Percentiles rank a stretch among this genome's conserved stretches.
phyloP scores from a whole-genome alignment of 139 green algal genomes.

The Chlorella sp. region DNA sequence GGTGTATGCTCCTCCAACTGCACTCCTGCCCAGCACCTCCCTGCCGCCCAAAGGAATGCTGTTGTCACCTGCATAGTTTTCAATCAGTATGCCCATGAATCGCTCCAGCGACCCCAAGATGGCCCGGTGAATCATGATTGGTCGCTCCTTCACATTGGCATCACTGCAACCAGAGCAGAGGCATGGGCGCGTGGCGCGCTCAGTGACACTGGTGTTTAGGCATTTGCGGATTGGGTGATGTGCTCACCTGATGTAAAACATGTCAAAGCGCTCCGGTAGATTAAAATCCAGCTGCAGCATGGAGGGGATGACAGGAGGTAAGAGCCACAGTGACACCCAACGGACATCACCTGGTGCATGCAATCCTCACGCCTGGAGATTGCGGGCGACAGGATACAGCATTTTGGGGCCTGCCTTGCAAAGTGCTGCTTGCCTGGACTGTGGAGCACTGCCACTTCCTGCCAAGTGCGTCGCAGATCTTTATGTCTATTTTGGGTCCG shows the following conservation, averaged over 20 bases:
- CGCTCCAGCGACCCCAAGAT: slow-evolving; percentile 93
- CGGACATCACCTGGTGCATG: no score
- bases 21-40: no score
- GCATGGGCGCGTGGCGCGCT: neutral
- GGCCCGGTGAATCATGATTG: slow-evolving; percentile 99
- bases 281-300: slow-evolving; percentile 99
- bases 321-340: no score
- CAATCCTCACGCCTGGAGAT: no score
- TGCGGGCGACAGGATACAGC: no score
- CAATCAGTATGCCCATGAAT: slow-evolving; percentile 98
- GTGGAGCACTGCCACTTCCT: slow-evolving; percentile 99
- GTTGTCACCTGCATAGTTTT: slow-evolving; percentile 91
- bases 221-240: no score
- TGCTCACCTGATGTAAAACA: slow-evolving; percentile 81
- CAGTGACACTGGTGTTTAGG: no score
- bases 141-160: slow-evolving; percentile 73
- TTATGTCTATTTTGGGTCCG: slow-evolving; percentile 99
- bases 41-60: neutral
- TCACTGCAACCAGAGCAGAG: slow-evolving; percentile 35
- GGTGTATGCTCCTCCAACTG: no score
- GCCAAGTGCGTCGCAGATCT: slow-evolving; percentile 88
- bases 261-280: slow-evolving; percentile 94
- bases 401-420: no score
- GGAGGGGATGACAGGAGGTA: no score
- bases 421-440: slow-evolving; percentile 84